These are phyloP conservation scores for Apocynum venetum DNA, from an alignment of 257 asterid species.

Conservation along the genomic window DNA sequence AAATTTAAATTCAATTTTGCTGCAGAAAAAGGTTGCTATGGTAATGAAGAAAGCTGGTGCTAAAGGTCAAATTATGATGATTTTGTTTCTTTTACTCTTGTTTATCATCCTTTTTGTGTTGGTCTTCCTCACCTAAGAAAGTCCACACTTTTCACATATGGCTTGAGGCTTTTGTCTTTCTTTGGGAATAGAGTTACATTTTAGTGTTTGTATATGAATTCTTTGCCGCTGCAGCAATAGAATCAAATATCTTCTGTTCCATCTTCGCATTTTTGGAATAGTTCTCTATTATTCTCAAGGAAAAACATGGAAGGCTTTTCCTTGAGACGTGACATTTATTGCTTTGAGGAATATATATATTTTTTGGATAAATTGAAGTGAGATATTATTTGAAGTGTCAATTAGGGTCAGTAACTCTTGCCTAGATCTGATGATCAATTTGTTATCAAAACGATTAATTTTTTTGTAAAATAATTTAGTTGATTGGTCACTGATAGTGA, in stretches of 20 bases:
- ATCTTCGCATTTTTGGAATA: too few relatives aligned
- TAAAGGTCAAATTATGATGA: conserved; percentile 95
- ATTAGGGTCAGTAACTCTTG: too few relatives aligned
- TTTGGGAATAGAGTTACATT: not conserved
- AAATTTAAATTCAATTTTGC: not conserved
- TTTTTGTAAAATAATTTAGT: too few relatives aligned
- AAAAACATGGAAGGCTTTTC: too few relatives aligned
- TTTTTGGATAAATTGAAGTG: too few relatives aligned
- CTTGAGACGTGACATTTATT: too few relatives aligned
- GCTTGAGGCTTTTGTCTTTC: not conserved
- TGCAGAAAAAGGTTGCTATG: conserved; percentile 91
- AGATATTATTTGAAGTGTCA: too few relatives aligned
- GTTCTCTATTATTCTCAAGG: too few relatives aligned
- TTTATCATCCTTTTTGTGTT: conserved; percentile 79
- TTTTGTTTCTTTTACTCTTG: conserved; percentile 62
- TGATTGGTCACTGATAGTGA: too few relatives aligned
- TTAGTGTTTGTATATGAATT: not conserved
- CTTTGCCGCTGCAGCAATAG: not conserved
- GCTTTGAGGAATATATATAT: too few relatives aligned
- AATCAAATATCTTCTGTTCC: not conserved
- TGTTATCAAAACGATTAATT: too few relatives aligned
- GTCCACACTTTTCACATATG: not conserved
- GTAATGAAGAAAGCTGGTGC: conserved; percentile 95
- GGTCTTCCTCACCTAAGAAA: conserved; percentile 25
- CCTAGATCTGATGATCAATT: too few relatives aligned